These are phyloP conservation scores for Kluyveromyces sp. DNA, from an alignment of 1,139 yeast species.

Conservation along the genomic window DNA sequence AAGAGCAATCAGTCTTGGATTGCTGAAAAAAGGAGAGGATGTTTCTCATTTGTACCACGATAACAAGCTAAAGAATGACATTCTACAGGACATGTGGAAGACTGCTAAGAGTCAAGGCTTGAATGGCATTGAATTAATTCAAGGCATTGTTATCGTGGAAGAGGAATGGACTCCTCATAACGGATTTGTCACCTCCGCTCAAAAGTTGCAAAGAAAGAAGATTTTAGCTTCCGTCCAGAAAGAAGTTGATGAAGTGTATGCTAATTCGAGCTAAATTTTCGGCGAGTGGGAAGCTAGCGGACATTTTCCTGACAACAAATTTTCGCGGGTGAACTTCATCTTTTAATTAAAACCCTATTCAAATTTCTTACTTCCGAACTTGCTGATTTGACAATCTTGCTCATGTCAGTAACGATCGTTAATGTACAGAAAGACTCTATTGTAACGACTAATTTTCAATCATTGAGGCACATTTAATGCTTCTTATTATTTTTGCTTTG, in stretches of 20 bases:
- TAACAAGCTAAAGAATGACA: constrained; percentile 47
- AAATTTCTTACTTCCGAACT: no score
- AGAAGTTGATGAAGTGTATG: constrained; percentile 43
- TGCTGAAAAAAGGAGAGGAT: constrained; percentile 45
- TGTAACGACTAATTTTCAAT: background rate
- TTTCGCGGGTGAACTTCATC: background rate
- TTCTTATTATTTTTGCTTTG: no score
- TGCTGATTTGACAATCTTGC: no score
- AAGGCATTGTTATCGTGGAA: constrained; percentile 70
- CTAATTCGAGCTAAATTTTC: constrained; percentile 3
- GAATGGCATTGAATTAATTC: constrained; percentile 76
- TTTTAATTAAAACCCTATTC: background rate
- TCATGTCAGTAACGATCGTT: no score
- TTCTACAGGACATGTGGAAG: constrained; percentile 52
- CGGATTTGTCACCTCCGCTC: constrained; percentile 91
- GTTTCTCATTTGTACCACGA: constrained; percentile 50
- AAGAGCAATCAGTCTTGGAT: constrained; percentile 48
- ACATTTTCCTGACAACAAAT: no score
- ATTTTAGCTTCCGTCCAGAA: constrained; percentile 61
- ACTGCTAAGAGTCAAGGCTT: constrained; percentile 82
- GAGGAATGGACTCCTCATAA: constrained; percentile 98
- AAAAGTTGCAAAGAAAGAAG: constrained; percentile 91
- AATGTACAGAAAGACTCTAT: background rate
- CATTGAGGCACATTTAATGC: no score
- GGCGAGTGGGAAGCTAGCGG: no score